Percentiles rank a stretch among this genome's conserved stretches.
phyloP scores from a whole-genome alignment of 1,284 basidiomycete genomes.

The Rhodotorula glutinis region DNA sequence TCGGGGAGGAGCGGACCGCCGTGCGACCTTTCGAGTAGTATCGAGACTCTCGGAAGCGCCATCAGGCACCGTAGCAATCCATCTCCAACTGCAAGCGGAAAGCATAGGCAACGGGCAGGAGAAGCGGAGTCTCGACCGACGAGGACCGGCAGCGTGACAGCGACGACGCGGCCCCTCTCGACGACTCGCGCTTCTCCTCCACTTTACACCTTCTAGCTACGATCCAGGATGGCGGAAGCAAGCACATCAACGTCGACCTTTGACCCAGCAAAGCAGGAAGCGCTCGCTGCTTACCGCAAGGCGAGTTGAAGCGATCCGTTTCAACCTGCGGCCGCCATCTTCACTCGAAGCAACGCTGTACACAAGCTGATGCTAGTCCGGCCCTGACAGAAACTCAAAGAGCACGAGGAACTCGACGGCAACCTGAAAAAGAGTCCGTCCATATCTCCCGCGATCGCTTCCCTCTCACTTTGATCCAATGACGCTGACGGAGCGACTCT shows the following conservation, averaged over 20 bases:
- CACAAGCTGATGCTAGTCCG: neutral
- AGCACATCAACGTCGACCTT: constrained; percentile 14
- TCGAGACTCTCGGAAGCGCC: too few species aligned
- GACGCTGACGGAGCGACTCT: constrained; percentile 4
- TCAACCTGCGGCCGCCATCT: too few species aligned
- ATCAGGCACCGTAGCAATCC: too few species aligned
- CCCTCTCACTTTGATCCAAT: neutral
- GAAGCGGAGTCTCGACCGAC: too few species aligned
- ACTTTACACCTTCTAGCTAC: neutral
- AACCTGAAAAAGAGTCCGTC: constrained; percentile 78
- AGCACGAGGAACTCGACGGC: constrained; percentile 76
- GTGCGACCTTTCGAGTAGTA: too few species aligned
- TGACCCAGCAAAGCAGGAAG: constrained; percentile 47
- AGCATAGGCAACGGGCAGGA: too few species aligned
- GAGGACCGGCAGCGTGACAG: neutral
- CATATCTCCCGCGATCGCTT: constrained; percentile 1
- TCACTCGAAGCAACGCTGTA: too few species aligned
- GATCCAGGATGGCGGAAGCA: constrained; percentile 12
- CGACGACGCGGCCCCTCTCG: constrained; percentile 1
- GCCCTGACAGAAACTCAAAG: constrained; percentile 74
- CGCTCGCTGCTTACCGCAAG: constrained; percentile 50
- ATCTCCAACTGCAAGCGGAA: too few species aligned
- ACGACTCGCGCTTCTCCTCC: too few species aligned
- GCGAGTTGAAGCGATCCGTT: too few species aligned
- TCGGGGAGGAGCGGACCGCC: too few species aligned